Conservation (phyloP, 2,329 filamentous ascomycete genomes). For the Atkinsonella texensis region DNA sequence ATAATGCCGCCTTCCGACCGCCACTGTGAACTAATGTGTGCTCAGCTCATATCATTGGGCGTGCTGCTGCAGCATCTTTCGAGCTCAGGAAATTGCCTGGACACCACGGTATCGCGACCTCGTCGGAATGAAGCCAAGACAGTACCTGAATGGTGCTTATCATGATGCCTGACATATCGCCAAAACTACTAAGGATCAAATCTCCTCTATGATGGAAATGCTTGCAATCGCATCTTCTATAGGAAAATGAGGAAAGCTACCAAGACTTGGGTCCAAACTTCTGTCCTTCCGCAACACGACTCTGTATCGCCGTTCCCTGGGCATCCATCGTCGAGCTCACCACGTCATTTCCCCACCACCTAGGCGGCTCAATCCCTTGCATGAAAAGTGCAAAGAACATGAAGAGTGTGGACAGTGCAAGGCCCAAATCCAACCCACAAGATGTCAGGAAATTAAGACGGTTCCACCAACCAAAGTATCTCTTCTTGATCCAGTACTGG, state of each 20-base stretch:
- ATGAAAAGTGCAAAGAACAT: constrained; percentile 61
- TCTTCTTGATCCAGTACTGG: constrained; percentile 54
- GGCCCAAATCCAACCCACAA: constrained; percentile 55
- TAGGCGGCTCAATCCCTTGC: constrained; percentile 46
- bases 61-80: constrained; percentile 23
- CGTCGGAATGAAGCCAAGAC: background rate
- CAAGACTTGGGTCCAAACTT: constrained; percentile 50
- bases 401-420: constrained; percentile 53
- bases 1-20: constrained; percentile 1
- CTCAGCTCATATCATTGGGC: constrained; percentile 24
- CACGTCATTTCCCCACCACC: constrained; percentile 58
- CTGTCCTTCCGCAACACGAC: constrained; percentile 37
- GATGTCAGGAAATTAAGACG: constrained; percentile 62
- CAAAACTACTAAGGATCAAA: too few relatives aligned
- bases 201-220: too few relatives aligned
- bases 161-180: too few relatives aligned
- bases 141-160: too few relatives aligned
- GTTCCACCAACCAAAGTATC: constrained; percentile 59
- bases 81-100: constrained; percentile 14
- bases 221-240: too few relatives aligned
- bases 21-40: constrained; percentile 21
- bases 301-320: constrained; percentile 45
- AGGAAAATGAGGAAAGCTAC: constrained; percentile 17
- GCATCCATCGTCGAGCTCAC: constrained; percentile 50
- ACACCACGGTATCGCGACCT: background rate